Evolutionary conservation across 192 early-diverging fungal species (phyloP).

Genomic region (Coemansia sp.): DNA sequence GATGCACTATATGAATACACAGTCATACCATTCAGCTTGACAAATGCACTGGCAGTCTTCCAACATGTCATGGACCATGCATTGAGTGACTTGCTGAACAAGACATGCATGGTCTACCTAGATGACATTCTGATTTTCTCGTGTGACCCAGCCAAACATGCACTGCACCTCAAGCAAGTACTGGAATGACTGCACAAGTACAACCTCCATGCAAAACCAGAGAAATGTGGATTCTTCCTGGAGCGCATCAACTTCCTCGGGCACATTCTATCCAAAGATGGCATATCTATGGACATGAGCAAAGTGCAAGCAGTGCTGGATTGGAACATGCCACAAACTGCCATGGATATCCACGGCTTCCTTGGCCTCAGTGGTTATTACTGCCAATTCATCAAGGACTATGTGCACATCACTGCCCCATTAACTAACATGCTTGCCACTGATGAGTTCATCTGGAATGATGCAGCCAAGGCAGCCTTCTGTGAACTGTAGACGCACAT

Average conservation of each 20-base stretch:
- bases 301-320: constrained; percentile 3
- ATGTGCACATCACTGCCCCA: neutral
- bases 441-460: constrained; percentile 1
- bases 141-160: no score
- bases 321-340: neutral
- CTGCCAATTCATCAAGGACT: constrained; percentile 3
- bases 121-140: neutral
- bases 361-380: neutral
- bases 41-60: no score
- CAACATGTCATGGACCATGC: no score
- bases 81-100: neutral
- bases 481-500: neutral
- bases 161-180: neutral
- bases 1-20: no score
- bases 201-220: neutral
- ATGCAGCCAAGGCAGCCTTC: neutral
- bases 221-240: constrained; percentile 1
- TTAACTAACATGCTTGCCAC: constrained; percentile 5
- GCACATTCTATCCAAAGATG: neutral
- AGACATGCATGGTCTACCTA: no score
- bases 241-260: neutral
- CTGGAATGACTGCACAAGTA: neutral
- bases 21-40: no score
- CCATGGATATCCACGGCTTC: constrained; percentile 2
- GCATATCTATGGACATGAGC: neutral